Evolutionary conservation across 2,329 filamentous ascomycete genomes (phyloP).

Genomic region (Falciphora oryzae): DNA sequence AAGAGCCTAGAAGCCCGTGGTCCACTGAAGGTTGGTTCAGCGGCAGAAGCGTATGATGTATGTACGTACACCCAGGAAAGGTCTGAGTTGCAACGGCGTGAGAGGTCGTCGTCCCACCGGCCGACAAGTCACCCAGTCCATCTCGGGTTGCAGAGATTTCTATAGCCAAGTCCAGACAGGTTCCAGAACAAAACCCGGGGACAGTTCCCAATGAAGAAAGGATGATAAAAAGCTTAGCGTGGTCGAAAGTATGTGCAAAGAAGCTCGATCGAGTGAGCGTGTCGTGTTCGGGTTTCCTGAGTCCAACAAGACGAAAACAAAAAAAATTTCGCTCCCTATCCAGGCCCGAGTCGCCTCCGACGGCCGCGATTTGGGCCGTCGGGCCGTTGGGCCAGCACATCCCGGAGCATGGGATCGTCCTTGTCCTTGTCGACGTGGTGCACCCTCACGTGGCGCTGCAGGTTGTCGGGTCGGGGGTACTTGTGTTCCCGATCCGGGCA

Average conservation of each 20-base stretch:
- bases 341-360: conserved; percentile 40
- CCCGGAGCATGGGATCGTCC: conserved; percentile 73
- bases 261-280: conserved; percentile 5
- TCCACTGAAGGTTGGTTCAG: background rate
- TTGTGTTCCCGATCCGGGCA: conserved; percentile 91
- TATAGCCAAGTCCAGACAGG: background rate
- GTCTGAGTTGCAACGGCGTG: background rate
- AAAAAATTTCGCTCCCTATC: background rate
- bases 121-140: background rate
- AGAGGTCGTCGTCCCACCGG: background rate
- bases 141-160: too few species aligned
- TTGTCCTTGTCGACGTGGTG: conserved; percentile 88
- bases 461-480: conserved; percentile 91
- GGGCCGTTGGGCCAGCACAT: conserved; percentile 78
- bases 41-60: background rate
- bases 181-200: too few species aligned
- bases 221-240: too few species aligned
- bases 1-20: background rate
- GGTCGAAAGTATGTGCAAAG: conserved; percentile 7
- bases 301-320: background rate
- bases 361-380: conserved; percentile 79
- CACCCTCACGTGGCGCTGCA: conserved; percentile 92
- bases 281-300: background rate
- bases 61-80: background rate
- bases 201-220: background rate